Base-by-base conservation (phyloP, 2,329 filamentous ascomycete species). In the Aspergillus pseudotamarii region DNA sequence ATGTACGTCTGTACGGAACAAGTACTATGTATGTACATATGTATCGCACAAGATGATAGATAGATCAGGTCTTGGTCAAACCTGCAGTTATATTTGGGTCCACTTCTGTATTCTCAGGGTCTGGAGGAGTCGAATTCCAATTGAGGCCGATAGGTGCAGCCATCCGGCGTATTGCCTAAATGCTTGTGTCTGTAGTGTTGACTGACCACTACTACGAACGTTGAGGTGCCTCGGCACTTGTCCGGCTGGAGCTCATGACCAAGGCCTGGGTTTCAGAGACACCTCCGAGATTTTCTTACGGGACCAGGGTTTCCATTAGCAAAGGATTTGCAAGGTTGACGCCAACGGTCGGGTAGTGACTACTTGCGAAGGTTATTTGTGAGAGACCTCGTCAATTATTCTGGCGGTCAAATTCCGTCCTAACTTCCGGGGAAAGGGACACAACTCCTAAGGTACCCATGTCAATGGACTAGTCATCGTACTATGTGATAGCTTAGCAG, bases 81-180 rank as follows among this genome's bases (percentile, higher is more conserved):
- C 26, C 26, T 34, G 48, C 28, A 19, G 16, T 16, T 48, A 14
- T 12, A 26, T 53, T 28, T 19, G 23, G n/a, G 21, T 38, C 51
- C 51, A 55, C 51, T 55, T 10, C n/a, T 30, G 53, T 48, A 54
- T 30, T 26, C 19, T 54, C 32, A 61, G 56, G 58, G 57, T 38
- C 57, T 65, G 61, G 58, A 63, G 63, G 58, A 60, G 63, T 63
- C 61, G 54, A 63, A 64, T 70, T 68, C 51, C 59, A 58, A 62
- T 64, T 38, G 32, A 36, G 48, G 61, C 65, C 59, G 64, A 26
- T 56, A 43, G 32, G 55, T 57, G 38, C 55, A 64, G 56, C 58
- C 59, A 62, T 68, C 61, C 58, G 59, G 58, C 50, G 63, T 59
- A 65, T 64, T 67, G 65, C 41, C 63, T 58, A 55, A 69, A 64